Percentiles rank a stretch among this genome's conserved stretches.
These are phyloP conservation scores for Triticum dicoccoides DNA, from an alignment of 176 grass and related monocot genomes.

Conservation along the genomic window DNA sequence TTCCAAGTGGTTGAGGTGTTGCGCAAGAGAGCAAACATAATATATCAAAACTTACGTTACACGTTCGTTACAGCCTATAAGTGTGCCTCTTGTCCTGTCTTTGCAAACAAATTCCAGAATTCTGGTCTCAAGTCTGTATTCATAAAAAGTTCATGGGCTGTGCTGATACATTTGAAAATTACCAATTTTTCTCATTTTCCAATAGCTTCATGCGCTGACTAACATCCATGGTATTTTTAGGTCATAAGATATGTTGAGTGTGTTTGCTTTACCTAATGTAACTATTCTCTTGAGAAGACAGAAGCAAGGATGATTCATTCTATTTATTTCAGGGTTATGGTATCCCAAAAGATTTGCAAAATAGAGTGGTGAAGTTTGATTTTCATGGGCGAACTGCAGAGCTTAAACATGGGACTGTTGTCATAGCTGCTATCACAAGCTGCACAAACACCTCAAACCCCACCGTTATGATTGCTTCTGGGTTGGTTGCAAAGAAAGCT, in stretches of 20 bases:
- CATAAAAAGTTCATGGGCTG: not conserved
- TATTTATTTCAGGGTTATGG: conserved; percentile 48
- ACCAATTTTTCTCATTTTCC: not conserved
- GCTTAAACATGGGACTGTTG: conserved; percentile 65
- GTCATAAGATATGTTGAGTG: not conserved
- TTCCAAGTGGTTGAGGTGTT: not conserved
- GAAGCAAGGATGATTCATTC: not conserved
- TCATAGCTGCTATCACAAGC: conserved; percentile 68
- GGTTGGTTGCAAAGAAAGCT: conserved; percentile 59
- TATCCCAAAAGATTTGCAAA: conserved; percentile 49
- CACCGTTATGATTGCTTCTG: conserved; percentile 58
- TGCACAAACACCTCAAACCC: conserved; percentile 70
- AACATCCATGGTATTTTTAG: not conserved
- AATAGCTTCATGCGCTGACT: not conserved
- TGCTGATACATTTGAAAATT: not conserved
- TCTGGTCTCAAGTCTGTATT: conserved; percentile 2
- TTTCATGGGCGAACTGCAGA: conserved; percentile 49
- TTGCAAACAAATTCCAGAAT: not conserved
- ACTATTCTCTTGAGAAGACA: not conserved
- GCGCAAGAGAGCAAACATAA: not conserved
- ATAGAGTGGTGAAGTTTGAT: conserved; percentile 52
- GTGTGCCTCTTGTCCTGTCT: not conserved
- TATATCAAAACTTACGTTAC: not conserved
- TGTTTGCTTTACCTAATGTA: not conserved
- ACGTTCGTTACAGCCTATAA: not conserved